Evolutionary conservation across 2,329 filamentous ascomycete species (phyloP), one percentile per base, ranked within the genome.

Genomic region (Fusarium odoratissimum): DNA sequence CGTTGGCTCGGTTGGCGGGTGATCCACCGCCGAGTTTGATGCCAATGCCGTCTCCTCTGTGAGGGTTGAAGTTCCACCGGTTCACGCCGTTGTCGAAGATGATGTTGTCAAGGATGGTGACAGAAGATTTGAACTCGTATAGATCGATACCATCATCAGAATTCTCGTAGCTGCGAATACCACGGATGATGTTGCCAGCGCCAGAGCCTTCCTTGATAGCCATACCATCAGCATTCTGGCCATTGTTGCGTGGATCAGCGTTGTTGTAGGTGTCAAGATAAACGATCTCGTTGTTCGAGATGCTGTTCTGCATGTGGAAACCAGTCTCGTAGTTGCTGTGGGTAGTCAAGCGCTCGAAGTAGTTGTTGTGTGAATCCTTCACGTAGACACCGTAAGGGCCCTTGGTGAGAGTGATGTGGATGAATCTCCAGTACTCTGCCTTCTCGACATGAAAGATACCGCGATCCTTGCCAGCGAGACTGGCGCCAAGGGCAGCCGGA

Each of bases 141-240:
- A 77, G 62, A 17, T 77, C 75, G 19, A 76, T 67, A 16, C 85
- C 84, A 55, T 86, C 84, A 44, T 86, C 85, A 21, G 85, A 83
- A 45, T 86, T 86, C 67, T 86, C 81, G 82, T 83, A 86, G 9
- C 86, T 78, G 23, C 85, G 80, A 3, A 83, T 82, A 8, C 83
- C 83, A 37, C 81, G 80, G 14, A 86, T 67, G 5, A 83, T 70
- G 61, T 87, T 87, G 13, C 84, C 85, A 31, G 80, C 80, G 8
- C 85, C 85, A 8, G 77, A 80, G 11, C 85, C 85, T 60, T 83
- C 81, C 73, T 87, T 86, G 76, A 81, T 83, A 3, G 81, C 85
- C 54, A 86, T 84, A 8, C 85, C 85, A 62, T 87, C 84, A 16
- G 85, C 85, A 48, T 81, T 84, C 75, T 86, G 84, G 35, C 85